Percentiles rank a stretch among this genome's conserved stretches.
These are phyloP conservation scores for Pyrenula aspistea DNA, from an alignment of 495 filamentous ascomycete genomes.

Conservation along the genomic window DNA sequence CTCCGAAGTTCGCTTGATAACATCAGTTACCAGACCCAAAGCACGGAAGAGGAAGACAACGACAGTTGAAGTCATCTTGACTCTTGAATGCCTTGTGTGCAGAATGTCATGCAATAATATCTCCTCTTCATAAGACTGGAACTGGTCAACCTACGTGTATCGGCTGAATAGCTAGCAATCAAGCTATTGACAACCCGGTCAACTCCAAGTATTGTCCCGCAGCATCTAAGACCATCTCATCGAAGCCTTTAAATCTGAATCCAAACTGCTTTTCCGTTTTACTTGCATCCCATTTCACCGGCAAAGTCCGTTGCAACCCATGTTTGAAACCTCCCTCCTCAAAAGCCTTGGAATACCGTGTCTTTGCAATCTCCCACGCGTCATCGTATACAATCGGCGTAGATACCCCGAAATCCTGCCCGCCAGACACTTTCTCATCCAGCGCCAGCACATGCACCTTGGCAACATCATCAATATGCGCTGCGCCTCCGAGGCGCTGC, in stretches of 20 bases:
- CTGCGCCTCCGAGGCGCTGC: conserved; percentile 10
- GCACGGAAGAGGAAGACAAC: no score
- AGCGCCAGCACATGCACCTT: conserved; percentile 15
- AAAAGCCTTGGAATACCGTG: conserved; percentile 27
- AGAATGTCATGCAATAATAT: no score
- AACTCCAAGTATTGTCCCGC: conserved; percentile 14
- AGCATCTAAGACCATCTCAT: conserved; percentile 27
- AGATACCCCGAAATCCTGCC: conserved; percentile 9
- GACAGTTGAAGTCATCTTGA: no score
- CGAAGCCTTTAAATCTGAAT: conserved; percentile 28
- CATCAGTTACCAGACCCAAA: no score
- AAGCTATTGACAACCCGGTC: no score
- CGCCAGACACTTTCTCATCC: conserved; percentile 4
- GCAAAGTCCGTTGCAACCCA: conserved; percentile 17
- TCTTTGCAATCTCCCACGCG: conserved; percentile 22
- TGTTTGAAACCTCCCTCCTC: conserved; percentile 21
- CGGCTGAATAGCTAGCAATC: no score
- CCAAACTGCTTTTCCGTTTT: conserved; percentile 33
- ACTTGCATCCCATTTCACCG: conserved; percentile 26
- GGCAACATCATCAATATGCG: conserved; percentile 16
- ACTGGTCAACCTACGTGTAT: no score
- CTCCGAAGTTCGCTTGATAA: no score
- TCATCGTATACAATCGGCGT: conserved; percentile 29
- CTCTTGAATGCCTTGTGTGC: no score
- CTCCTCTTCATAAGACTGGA: no score